Evolutionary conservation across 345 rosid genomes (phyloP), one percentile per base, ranked within the genome.

Genomic region (Eutrema yunnanense): DNA sequence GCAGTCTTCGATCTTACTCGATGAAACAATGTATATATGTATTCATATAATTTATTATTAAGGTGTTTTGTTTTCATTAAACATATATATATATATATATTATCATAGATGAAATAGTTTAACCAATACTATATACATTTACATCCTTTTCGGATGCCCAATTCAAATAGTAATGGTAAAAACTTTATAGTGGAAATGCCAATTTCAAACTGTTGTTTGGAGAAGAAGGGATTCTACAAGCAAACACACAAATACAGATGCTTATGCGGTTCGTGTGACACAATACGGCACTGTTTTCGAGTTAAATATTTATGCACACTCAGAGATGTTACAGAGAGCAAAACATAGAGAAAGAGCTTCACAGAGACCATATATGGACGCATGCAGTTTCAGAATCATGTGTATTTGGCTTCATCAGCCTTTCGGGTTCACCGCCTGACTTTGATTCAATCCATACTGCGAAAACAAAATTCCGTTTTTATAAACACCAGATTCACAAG

Each of bases 1-100:
- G 83, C 89, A 33, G 90, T 92, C 62, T 77, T 74, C 22, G 88
- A 86, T 61, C 62, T 88, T 73, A 78, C 83, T 41, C 30, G 26
- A 59, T 77, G 51, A 71, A 62, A 76, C 53, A 47, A 30, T 22
- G 69, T 54, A 75, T 34, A 58, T 54, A 67, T 42, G 54, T 60
- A 42, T 56, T 73, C 43, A 36, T 63, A 37, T 29, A 71, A 40
- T 40, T 49, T 29, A 40, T 38, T 69, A 44, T 56, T 16, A 10
- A 27, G 65, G 71, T 60, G 13, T 73, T 65, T 47, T 54, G 65
- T 34, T 55, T 43, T 54, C 34, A 30, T 36, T 36, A 55, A 55
- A 38, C 77, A 65, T 34, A 55, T 40, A 53, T 41, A 71, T n/a
- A 65, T 34, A 55, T 40, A 53, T 37, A 58, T 38, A 40, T 63